Conservation (phyloP, 2,329 filamentous ascomycete species). For the Cordyceps tenuipes region DNA sequence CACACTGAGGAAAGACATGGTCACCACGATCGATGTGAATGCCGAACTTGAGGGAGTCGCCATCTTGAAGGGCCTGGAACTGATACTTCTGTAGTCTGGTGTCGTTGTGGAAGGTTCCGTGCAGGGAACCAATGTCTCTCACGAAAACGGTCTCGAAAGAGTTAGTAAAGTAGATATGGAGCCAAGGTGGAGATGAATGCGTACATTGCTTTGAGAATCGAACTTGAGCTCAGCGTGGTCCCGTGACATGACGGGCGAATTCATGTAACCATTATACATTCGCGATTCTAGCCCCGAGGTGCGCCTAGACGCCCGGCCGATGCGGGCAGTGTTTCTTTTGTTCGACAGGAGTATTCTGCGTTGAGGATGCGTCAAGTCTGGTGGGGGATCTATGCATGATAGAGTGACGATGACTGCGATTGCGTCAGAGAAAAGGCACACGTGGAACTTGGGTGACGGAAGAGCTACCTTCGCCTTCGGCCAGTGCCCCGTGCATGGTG, state of each 20-base stretch:
- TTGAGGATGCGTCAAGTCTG: slow-evolving; percentile 17
- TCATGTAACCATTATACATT: slow-evolving; percentile 55
- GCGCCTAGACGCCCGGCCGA: slow-evolving; percentile 39
- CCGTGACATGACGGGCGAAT: slow-evolving; percentile 64
- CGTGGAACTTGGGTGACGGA: not conserved
- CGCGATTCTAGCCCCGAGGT: slow-evolving; percentile 25
- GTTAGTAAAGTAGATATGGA: slow-evolving; percentile 13
- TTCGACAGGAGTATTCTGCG: slow-evolving; percentile 26
- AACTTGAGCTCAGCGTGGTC: slow-evolving; percentile 51
- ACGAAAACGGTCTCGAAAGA: slow-evolving; percentile 34
- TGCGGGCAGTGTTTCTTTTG: slow-evolving; percentile 21
- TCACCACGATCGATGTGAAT: slow-evolving; percentile 26
- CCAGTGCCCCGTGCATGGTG: not conserved
- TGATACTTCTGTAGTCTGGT: slow-evolving; percentile 15
- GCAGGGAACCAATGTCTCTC: slow-evolving; percentile 40
- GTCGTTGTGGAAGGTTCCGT: slow-evolving; percentile 42
- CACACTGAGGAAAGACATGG: slow-evolving; percentile 30
- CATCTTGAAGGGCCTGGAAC: slow-evolving; percentile 16
- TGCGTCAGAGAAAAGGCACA: slow-evolving; percentile 2
- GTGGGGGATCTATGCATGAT: slow-evolving; percentile 18
- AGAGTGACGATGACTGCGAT: slow-evolving; percentile 25
- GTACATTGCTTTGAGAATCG: slow-evolving; percentile 36
- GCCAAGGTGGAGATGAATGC: slow-evolving; percentile 4
- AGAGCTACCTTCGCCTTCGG: slow-evolving; percentile 2
- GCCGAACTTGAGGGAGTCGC: slow-evolving; percentile 29